Evolutionary conservation across 2,329 filamentous ascomycete genomes (phyloP), one percentile per base, ranked within the genome.

Genomic region (Seiridium unicorne): DNA sequence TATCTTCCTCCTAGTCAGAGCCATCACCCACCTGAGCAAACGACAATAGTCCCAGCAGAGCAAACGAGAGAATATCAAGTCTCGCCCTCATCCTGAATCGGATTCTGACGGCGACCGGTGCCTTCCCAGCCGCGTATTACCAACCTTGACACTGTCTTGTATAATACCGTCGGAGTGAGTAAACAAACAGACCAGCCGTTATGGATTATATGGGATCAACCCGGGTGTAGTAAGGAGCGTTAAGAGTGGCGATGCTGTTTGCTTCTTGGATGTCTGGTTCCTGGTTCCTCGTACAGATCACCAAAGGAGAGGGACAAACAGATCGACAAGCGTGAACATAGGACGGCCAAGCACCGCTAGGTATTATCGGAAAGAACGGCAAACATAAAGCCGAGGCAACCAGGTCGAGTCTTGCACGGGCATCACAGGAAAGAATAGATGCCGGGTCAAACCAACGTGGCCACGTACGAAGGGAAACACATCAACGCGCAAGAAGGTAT

Each of bases 171-270:
- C 26, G 44, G 13, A 61, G 40, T 35, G 61, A 62, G 42, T 55
- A 58, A 65, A 44, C 5, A 47, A 69, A 68, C 66, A 68, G 67
- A 64, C 67, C 67, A 68, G 67, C 67, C 67, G 67, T 69, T 64
- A 64, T 40, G 35, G 38, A 59, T 42, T 51, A 51, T 31, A 34
- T 51, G 55, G 55, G 55, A 46, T 58, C 55, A 58, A 58, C 55
- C 55, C 55, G 18, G 34, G 36, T 7, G 38, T 18, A 51, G 32
- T 34, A 53, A 48, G 36, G 49, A 55, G 49, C 31, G 49, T 57
- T 46, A 51, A 61, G 60, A 64, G 62, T 51, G 57, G 58, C 65
- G 64, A 66, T 64, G 65, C 66, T 65, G 66, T 63, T 64, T 65
- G 42, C 46, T 48, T 7, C 11, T 51, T 42, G 38, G 49, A 35